Evolutionary conservation across 768 basidiomycete genomes (phyloP), one percentile per base, ranked within the genome.

Genomic region (Boletus rubroflammeus): DNA sequence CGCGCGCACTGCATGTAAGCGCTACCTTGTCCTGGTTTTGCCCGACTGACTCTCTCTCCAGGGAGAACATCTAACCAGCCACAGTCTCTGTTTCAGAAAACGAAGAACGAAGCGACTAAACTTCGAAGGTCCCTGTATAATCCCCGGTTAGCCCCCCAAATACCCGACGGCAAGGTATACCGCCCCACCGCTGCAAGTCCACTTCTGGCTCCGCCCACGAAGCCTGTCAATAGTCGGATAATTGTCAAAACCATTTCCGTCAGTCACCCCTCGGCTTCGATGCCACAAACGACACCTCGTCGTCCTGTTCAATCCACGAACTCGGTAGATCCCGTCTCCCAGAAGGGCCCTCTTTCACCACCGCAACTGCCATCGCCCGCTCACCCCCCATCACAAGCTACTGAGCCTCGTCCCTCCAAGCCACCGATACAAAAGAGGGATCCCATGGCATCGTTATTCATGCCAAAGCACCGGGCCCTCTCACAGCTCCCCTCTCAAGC

Each of bases 51-150:
- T n/a, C 50, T 29, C 42, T 29, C 23, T 38, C 29, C 55, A 79
- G 78, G 80, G 74, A 69, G 69, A 21, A 56, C 69, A 6, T 9
- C 72, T n/a, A 57, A 52, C 48, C 75, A 73, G 36, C 83, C 86
- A 21, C 90, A 85, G 72, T 78, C 85, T 15, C 73, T 92, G 19
- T 85, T 93, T 60, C 86, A 91, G 74, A 90, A 88, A 72, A 84
- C 88, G 6, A 81, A 81, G 54, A 76, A 75, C 40, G 86, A 90
- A 61, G 84, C 88, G 11, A 83, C 80, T 26, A 86, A 81, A 67
- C 70, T 85, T 43, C 83, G 84, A 67, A 82, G 79, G 66, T 79
- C 80, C 29, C 71, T 89, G 61, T 85, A 82, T 62, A 72, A 72
- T 43, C 66, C 78, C 45, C 78, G 78, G 41, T 75, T 79, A 54